Conservation (phyloP, 495 filamentous ascomycete species). For the Thermothielavioides terrestris region DNA sequence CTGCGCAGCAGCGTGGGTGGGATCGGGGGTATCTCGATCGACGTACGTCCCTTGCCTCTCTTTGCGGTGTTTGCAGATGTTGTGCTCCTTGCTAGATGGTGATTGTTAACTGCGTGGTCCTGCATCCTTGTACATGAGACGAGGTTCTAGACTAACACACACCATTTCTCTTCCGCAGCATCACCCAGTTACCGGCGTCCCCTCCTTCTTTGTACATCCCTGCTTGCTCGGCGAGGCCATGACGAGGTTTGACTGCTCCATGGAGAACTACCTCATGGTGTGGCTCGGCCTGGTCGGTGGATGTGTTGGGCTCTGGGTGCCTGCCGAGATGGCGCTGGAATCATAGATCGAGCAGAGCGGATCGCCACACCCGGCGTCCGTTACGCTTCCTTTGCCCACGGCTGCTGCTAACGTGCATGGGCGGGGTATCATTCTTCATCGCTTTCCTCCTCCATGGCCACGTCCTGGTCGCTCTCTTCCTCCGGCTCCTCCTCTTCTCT, state of each 20-base stretch:
- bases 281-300: conserved; percentile 74
- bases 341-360: conserved; percentile 1
- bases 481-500: conserved; percentile 56
- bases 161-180: conserved; percentile 46
- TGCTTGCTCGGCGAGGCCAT: conserved; percentile 79
- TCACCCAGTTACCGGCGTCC: conserved; percentile 65
- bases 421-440: conserved; percentile 42
- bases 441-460: conserved; percentile 52
- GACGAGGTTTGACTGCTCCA: conserved; percentile 44
- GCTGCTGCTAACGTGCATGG: background rate
- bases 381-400: no score
- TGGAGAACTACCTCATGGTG: conserved; percentile 62
- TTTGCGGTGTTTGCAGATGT: background rate
- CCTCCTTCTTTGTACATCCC: conserved; percentile 75
- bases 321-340: conserved; percentile 44
- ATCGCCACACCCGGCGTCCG: no score
- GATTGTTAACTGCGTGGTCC: conserved; percentile 39
- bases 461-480: conserved; percentile 53
- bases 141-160: conserved; percentile 38
- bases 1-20: conserved; percentile 51
- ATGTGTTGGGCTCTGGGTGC: conserved; percentile 63
- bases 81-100: conserved; percentile 11
- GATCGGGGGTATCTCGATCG: conserved; percentile 69
- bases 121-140: conserved; percentile 20
- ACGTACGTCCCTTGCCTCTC: conserved; percentile 45